Base-by-base conservation (phyloP, 768 basidiomycete genomes). In the Lentinula sp. region DNA sequence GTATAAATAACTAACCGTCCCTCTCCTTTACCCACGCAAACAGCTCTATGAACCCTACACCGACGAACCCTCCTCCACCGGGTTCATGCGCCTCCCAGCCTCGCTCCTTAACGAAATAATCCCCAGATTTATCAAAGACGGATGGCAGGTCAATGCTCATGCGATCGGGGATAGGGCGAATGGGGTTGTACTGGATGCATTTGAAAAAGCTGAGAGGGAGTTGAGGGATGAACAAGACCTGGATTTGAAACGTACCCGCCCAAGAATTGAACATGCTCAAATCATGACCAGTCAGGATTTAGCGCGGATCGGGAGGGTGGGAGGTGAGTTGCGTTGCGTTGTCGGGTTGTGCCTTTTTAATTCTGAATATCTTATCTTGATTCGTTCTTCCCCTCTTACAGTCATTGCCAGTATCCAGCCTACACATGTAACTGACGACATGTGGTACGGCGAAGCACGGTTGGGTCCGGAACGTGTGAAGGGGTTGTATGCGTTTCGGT, bases 331-430 rank as follows among this genome's bases (percentile, higher is more conserved):
- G 28, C 28, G 28, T 28, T 28, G 28, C 28, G 28, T 28, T 28
- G 28, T 28, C 28, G 28, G 28, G 28, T 28, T 28, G 1, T 28
- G 28, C 28, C 3, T 28, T 28, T 28, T 28, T 3, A 3, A 3
- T 28, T 28, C 28, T 28, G 28, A 28, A 3, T 28, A 28, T 28
- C 4, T 28, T 28, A 28, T 28, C 28, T 28, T 28, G 2, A 3
- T 28, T 28, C 28, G 2, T 36, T 13, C 7, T 13, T 46, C 9
- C n/a, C 7, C 16, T 20, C 7, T 7, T 13, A 52, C 66, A 94
- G 91, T 95, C 37, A 95, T 96, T 66, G 92, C 89, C 12, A 94
- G 91, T 67, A 80, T 95, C 9, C 94, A 96, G 70, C 93, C 94
- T 13, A 93, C 91, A 2, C 93, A 95, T 75, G 91, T 82, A 56